Evolutionary conservation across 1,284 basidiomycete species (phyloP).

Genomic region (Neotropicomus parvogracilis): DNA sequence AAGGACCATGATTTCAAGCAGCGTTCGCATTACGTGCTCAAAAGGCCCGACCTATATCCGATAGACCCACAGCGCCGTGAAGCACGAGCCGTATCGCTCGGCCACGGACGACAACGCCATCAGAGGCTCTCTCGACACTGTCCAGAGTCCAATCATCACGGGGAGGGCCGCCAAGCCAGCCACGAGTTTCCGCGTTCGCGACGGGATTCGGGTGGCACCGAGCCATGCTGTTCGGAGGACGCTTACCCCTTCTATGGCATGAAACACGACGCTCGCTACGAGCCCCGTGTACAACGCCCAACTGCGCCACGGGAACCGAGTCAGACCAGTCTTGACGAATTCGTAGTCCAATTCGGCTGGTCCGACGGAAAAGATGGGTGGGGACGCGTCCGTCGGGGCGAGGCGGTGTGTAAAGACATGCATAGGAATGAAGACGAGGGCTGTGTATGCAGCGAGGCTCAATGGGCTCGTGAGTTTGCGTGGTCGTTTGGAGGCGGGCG

Average conservation of each 20-base stretch:
- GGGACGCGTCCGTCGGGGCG: constrained; percentile 35
- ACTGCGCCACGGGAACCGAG: constrained; percentile 55
- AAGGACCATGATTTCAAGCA: neutral
- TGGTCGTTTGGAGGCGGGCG: constrained; percentile 30
- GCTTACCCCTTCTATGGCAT: constrained; percentile 54
- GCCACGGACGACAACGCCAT: constrained; percentile 51
- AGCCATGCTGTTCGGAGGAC: constrained; percentile 47
- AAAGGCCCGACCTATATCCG: constrained; percentile 8
- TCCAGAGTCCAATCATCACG: constrained; percentile 50
- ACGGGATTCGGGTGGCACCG: constrained; percentile 16
- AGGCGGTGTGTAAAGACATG: constrained; percentile 63
- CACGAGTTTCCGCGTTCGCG: constrained; percentile 32
- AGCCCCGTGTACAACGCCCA: constrained; percentile 60
- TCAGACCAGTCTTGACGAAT: constrained; percentile 65
- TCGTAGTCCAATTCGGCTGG: constrained; percentile 73
- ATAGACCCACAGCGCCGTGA: constrained; percentile 29
- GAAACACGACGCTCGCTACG: constrained; percentile 48
- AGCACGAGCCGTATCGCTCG: constrained; percentile 38
- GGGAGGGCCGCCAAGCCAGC: constrained; percentile 42
- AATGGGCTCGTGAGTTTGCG: constrained; percentile 47
- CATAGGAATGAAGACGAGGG: constrained; percentile 53
- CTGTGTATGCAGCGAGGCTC: constrained; percentile 54
- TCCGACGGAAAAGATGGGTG: constrained; percentile 56
- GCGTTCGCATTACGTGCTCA: neutral
- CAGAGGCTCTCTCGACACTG: constrained; percentile 54